A percentile compares a stretch with the other conserved stretches of the same genome.
Conservation (phyloP, 257 asterid species). For the Nicotiana undulata region DNA sequence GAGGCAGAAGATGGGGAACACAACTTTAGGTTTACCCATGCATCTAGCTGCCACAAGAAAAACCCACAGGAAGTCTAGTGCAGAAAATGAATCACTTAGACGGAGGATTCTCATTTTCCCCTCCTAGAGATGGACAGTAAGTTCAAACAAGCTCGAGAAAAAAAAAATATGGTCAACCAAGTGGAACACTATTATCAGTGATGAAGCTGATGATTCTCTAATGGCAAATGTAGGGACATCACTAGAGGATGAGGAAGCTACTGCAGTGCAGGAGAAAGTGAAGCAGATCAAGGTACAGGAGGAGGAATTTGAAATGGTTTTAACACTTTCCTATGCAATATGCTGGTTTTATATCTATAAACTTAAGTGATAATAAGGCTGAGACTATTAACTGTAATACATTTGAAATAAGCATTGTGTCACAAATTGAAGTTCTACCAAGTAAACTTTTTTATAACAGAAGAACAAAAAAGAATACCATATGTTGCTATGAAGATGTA, state of each 20-base stretch:
- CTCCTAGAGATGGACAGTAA: slow-evolving; percentile 68
- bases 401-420: not conserved
- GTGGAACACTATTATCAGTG: slow-evolving; percentile 33
- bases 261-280: too few species aligned
- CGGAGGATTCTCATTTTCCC: slow-evolving; percentile 88
- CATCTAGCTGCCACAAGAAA: too few species aligned
- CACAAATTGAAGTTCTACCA: not conserved
- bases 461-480: not conserved
- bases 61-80: not conserved
- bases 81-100: slow-evolving; percentile 39
- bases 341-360: not conserved
- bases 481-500: not conserved
- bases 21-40: too few species aligned
- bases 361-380: not conserved
- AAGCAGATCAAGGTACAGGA: too few species aligned
- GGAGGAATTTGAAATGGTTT: too few species aligned
- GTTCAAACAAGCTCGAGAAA: slow-evolving; percentile 44
- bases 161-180: slow-evolving; percentile 61
- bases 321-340: not conserved
- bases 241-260: too few species aligned
- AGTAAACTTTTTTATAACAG: not conserved
- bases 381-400: not conserved
- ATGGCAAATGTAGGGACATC: slow-evolving; percentile 25
- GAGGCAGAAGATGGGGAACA: too few species aligned
- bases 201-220: slow-evolving; percentile 45